phyloP scores from a whole-genome alignment of 176 grass and related monocot species.

The Cymbopogon citratus region DNA sequence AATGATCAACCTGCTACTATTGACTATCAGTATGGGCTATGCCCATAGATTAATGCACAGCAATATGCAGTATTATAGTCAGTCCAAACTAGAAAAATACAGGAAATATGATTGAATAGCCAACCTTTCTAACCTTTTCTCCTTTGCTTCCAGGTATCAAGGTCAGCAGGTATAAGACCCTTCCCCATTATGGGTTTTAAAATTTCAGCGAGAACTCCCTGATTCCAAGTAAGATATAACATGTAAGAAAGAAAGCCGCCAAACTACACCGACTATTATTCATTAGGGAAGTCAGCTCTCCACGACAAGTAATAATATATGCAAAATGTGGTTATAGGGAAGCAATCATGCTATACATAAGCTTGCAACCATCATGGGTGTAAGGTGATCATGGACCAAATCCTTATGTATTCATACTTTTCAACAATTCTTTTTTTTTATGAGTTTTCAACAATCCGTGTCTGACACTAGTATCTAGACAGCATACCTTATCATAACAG shows the following conservation, averaged over 20 bases:
- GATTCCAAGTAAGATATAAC: constrained; percentile 26
- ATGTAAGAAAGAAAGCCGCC: constrained; percentile 25
- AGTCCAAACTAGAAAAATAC: not conserved
- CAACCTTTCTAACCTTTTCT: constrained; percentile 88
- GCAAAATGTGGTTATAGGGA: not conserved
- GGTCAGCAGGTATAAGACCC: constrained; percentile 96
- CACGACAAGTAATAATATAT: not conserved
- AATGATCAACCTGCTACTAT: not conserved
- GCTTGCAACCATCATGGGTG: not conserved
- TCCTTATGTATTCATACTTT: not conserved
- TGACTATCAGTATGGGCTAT: not conserved
- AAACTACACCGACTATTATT: not conserved
- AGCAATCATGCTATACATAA: not conserved
- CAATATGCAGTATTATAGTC: constrained; percentile 8
- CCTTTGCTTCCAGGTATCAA: constrained; percentile 95
- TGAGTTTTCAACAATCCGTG: not conserved
- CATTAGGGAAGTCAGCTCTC: not conserved
- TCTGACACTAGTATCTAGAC: not conserved
- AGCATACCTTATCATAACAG: constrained; percentile 81
- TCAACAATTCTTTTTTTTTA: not conserved
- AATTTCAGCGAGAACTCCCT: constrained; percentile 98
- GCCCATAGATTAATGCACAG: not conserved
- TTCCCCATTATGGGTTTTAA: constrained; percentile 99
- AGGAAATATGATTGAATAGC: constrained; percentile 29
- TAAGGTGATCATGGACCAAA: not conserved